Conservation (phyloP, 2,329 filamentous ascomycete genomes). For the Myriosclerotinia scirpicola region DNA sequence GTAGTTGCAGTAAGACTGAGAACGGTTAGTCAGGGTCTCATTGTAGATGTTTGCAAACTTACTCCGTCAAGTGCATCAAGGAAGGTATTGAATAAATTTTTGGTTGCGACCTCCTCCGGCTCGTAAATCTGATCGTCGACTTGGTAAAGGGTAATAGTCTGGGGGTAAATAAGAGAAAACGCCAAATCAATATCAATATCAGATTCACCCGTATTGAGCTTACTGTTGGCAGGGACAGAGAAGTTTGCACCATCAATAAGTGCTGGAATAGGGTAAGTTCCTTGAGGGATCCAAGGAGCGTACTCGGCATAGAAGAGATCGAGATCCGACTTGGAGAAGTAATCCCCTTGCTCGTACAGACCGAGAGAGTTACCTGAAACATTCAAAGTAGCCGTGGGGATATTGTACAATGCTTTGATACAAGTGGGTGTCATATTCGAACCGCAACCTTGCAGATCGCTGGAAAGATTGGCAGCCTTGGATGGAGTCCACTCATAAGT, state of each 20-base stretch:
- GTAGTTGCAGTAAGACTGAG: slow-evolving; percentile 47
- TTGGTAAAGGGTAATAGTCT: slow-evolving; percentile 36
- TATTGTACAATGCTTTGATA: slow-evolving; percentile 40
- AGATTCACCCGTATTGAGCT: slow-evolving; percentile 27
- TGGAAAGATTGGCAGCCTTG: slow-evolving; percentile 16
- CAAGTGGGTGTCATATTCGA: slow-evolving; percentile 30
- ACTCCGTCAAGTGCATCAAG: slow-evolving; percentile 38
- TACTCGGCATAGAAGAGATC: slow-evolving; percentile 26
- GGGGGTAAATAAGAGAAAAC: slow-evolving; percentile 23
- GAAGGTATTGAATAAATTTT: slow-evolving; percentile 39
- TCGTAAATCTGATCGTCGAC: slow-evolving; percentile 35
- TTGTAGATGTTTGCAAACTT: not conserved
- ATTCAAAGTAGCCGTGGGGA: slow-evolving; percentile 31
- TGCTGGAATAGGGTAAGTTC: slow-evolving; percentile 28
- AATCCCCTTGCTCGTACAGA: slow-evolving; percentile 29
- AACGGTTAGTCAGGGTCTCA: slow-evolving; percentile 8
- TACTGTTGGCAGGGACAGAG: slow-evolving; percentile 23
- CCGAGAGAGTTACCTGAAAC: slow-evolving; percentile 25
- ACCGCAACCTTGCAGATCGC: slow-evolving; percentile 27
- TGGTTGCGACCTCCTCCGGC: slow-evolving; percentile 30
- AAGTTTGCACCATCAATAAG: slow-evolving; percentile 33
- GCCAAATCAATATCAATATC: slow-evolving; percentile 45
- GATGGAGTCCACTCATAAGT: slow-evolving; percentile 8
- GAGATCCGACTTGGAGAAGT: slow-evolving; percentile 29
- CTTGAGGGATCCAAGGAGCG: slow-evolving; percentile 29